Base-by-base conservation (phyloP, 441 rosid species). In the Adansonia madagascariensis region DNA sequence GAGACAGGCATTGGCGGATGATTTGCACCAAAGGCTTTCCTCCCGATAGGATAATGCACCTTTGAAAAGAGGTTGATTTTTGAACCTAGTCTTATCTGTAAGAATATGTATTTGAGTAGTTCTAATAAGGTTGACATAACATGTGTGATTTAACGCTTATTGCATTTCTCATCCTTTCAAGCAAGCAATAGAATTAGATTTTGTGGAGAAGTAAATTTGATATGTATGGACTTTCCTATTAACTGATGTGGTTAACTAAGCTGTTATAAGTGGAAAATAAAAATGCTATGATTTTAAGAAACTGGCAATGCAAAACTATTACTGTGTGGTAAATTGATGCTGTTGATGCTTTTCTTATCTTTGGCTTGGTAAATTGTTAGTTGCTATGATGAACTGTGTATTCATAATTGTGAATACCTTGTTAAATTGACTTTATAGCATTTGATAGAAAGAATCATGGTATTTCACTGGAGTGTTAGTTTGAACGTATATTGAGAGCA, bases 1-100 rank as follows among this genome's bases (percentile, higher is more conserved):
- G 89, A 91, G 99, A 86, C 99, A 93, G 84, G 97, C 95, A 15
- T 85, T 95, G 87, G 95, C 97, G 0, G 99, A 95, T 71, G 98
- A 95, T 84, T 82, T 95, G 89, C 99, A 95, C 78, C 95, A 90
- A 79, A 91, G 92, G 84, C 98, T 92, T 78, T 91, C 98, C 0
- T 80, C 96, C 0, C 86, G 97, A 83, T 92, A 87, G 84, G 52
- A 27, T 76, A 47, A n/a, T 14, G 31, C 35, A 56, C 73, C n/a
- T 68, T 67, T 12, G 15, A 68, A 24, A 75, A 70, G 39, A 61
- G 79, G 44, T 61, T 62, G 31, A 61, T 18, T 52, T 75, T 65
- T 43, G 7, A 46, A 69, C 75, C 53, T 74, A 53, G 53, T 39
- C 2, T 73, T 50, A 56, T 74, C 53, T 76, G 81, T 70, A 49